Evolutionary conservation across 345 rosid species (phyloP).

Genomic region (Crucihimalaya himalaica): DNA sequence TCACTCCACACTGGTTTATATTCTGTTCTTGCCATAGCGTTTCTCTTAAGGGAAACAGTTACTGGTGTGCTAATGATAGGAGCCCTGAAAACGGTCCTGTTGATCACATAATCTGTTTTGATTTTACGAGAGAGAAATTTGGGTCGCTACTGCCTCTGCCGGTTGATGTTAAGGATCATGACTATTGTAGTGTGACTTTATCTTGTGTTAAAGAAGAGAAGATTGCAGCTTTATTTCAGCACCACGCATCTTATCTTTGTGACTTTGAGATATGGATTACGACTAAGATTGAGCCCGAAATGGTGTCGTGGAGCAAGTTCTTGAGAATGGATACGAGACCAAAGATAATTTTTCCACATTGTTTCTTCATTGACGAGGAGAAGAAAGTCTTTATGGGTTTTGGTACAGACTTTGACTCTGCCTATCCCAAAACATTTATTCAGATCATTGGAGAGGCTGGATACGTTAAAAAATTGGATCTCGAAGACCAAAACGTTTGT

Average conservation of each 20-base stretch:
- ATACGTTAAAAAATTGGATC: background rate
- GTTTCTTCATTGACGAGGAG: background rate
- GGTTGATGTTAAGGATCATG: too few relatives aligned
- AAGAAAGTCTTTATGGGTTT: background rate
- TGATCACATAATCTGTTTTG: background rate
- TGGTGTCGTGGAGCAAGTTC: background rate
- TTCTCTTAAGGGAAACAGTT: background rate
- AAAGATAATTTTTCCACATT: background rate
- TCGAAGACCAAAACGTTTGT: background rate
- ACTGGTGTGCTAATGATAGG: background rate
- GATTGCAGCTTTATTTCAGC: background rate
- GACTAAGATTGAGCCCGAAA: background rate
- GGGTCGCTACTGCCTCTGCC: background rate
- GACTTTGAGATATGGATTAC: background rate
- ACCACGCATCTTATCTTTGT: background rate
- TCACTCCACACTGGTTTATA: background rate
- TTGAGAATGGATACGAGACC: background rate
- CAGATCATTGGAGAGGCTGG: background rate
- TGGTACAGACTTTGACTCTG: background rate
- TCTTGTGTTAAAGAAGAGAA: background rate
- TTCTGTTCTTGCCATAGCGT: background rate
- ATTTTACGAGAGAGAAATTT: background rate
- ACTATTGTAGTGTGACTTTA: background rate
- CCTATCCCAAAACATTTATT: background rate
- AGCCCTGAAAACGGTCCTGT: too few relatives aligned